These are phyloP conservation scores for Metschnikowia kofuensis DNA, from an alignment of 805 yeast species.

Conservation along the genomic window DNA sequence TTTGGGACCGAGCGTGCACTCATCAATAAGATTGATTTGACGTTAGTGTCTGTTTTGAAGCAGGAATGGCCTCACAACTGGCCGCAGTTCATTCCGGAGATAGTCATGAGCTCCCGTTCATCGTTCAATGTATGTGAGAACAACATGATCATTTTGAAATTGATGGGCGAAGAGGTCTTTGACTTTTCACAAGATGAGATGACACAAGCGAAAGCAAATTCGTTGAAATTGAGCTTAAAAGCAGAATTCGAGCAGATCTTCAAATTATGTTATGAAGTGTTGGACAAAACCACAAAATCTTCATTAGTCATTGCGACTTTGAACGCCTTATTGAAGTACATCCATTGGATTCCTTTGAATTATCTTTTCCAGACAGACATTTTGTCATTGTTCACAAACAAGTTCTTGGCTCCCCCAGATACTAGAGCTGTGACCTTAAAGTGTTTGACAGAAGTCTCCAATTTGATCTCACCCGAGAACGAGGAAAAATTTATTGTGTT, in stretches of 20 bases:
- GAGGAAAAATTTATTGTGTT: constrained; percentile 59
- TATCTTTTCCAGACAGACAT: constrained; percentile 87
- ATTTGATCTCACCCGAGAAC: constrained; percentile 53
- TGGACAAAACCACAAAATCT: constrained; percentile 84
- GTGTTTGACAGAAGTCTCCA: constrained; percentile 88
- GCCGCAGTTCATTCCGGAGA: constrained; percentile 96
- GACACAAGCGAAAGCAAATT: constrained; percentile 92
- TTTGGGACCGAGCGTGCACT: constrained; percentile 75
- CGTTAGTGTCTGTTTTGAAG: constrained; percentile 88
- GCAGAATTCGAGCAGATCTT: constrained; percentile 92
- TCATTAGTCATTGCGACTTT: constrained; percentile 82
- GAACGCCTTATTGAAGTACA: constrained; percentile 74
- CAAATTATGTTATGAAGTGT: constrained; percentile 87
- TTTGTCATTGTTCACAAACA: constrained; percentile 65
- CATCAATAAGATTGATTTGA: constrained; percentile 89
- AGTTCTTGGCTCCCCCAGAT: constrained; percentile 73
- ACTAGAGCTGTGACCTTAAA: constrained; percentile 84
- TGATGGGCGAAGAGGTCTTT: constrained; percentile 92
- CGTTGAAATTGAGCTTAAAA: constrained; percentile 77
- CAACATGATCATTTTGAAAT: constrained; percentile 87
- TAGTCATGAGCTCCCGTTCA: constrained; percentile 78
- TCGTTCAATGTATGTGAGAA: constrained; percentile 95
- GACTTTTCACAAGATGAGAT: constrained; percentile 94
- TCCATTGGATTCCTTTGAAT: constrained; percentile 92
- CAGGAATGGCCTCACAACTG: constrained; percentile 99